These are phyloP conservation scores for Pythium aristosporum DNA, from an alignment of 352 stramenopile genomes.

Conservation along the genomic window DNA sequence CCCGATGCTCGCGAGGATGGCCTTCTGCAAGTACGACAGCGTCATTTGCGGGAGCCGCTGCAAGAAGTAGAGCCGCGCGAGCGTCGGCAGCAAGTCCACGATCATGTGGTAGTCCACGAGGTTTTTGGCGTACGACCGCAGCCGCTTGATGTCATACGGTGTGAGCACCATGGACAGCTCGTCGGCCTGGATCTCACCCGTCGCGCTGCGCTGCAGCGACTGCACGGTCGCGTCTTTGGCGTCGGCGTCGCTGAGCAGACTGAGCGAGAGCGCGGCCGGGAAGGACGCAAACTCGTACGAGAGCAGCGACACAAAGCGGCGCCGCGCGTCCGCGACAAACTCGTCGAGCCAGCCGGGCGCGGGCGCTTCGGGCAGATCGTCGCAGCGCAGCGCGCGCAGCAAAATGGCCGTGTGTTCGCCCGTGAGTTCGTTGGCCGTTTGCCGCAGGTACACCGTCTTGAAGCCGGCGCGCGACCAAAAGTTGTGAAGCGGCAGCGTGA, in stretches of 20 bases:
- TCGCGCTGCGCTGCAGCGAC: slow-evolving; percentile 59
- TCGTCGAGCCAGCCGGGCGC: slow-evolving; percentile 90
- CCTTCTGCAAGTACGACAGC: slow-evolving; percentile 95
- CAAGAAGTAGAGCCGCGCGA: slow-evolving; percentile 96
- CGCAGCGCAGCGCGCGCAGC: slow-evolving; percentile 67
- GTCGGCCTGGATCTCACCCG: slow-evolving; percentile 69
- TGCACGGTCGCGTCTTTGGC: slow-evolving; percentile 20
- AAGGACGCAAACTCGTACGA: slow-evolving; percentile 93
- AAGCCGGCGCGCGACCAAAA: slow-evolving; percentile 97
- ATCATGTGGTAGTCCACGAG: slow-evolving; percentile 99
- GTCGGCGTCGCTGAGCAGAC: slow-evolving; percentile 81
- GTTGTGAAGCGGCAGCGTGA: slow-evolving; percentile 96
- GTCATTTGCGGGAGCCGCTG: slow-evolving; percentile 90
- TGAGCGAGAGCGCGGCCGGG: slow-evolving; percentile 89
- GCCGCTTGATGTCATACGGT: slow-evolving; percentile 97
- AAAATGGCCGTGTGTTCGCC: slow-evolving; percentile 98
- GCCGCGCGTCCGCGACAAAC: slow-evolving; percentile 94
- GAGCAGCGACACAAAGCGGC: slow-evolving; percentile 94
- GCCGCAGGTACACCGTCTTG: slow-evolving; percentile 96
- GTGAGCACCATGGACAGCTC: slow-evolving; percentile 94
- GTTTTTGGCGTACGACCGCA: slow-evolving; percentile 98
- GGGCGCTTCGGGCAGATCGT: slow-evolving; percentile 77
- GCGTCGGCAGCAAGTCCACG: slow-evolving; percentile 94
- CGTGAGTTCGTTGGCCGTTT: slow-evolving; percentile 99
- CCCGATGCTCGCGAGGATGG: slow-evolving; percentile 95